phyloP scores from a whole-genome alignment of 352 stramenopile species.

The Phytophthora fragariaefolia region DNA sequence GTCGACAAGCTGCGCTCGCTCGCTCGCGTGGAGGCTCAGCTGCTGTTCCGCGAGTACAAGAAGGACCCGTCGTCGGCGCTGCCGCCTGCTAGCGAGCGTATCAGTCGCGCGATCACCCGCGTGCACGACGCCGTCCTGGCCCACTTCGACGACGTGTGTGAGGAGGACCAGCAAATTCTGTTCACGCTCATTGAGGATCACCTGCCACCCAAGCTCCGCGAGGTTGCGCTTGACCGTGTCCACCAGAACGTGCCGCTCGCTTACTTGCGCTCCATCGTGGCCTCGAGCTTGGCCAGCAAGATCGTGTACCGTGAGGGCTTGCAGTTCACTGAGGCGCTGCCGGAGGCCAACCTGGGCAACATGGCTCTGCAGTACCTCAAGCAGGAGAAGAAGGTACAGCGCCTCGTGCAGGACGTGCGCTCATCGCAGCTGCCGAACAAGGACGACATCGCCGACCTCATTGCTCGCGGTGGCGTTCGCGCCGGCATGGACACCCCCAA shows the following conservation, averaged over 20 bases:
- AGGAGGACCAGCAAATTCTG: conserved; percentile 80
- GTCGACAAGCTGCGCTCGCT: conserved; percentile 94
- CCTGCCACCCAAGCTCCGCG: conserved; percentile 93
- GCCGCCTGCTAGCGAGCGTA: conserved; percentile 94
- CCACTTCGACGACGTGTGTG: conserved; percentile 91
- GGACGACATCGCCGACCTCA: conserved; percentile 74
- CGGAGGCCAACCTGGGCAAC: conserved; percentile 89
- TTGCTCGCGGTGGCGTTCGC: conserved; percentile 76
- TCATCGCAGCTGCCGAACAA: conserved; percentile 58
- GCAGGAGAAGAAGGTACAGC: no score
- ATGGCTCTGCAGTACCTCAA: conserved; percentile 85
- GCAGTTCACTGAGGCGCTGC: conserved; percentile 94
- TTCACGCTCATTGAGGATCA: conserved; percentile 91
- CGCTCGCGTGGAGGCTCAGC: conserved; percentile 94
- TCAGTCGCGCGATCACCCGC: conserved; percentile 96
- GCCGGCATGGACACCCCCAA: conserved; percentile 67
- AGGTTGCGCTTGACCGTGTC: conserved; percentile 94
- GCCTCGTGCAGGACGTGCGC: conserved; percentile 30
- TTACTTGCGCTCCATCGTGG: conserved; percentile 98
- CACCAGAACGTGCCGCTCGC: conserved; percentile 93
- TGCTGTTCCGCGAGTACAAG: conserved; percentile 98
- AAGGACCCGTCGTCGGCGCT: conserved; percentile 84
- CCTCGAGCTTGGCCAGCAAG: conserved; percentile 95
- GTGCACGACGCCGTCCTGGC: conserved; percentile 94
- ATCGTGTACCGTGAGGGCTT: conserved; percentile 98